These are phyloP conservation scores for Nannochloris sp. DNA, from an alignment of 139 green algal genomes.

Conservation along the genomic window DNA sequence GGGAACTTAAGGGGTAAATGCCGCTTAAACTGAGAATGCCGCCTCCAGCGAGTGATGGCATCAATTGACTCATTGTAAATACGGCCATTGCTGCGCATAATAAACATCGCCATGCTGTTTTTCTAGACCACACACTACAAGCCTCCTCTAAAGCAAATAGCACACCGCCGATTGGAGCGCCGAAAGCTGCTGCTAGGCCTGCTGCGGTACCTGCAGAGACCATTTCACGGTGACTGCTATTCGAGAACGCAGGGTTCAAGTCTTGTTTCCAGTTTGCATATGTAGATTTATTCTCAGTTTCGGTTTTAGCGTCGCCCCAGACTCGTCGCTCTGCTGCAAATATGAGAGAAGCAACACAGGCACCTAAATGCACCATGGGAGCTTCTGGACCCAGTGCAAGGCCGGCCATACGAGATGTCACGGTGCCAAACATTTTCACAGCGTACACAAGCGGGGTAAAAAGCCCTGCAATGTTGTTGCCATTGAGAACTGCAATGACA, in stretches of 20 bases:
- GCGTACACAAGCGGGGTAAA: constrained; percentile 18
- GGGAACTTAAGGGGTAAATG: constrained; percentile 42
- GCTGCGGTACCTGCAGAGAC: constrained; percentile 73
- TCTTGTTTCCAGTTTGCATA: no score
- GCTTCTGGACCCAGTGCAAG: constrained; percentile 57
- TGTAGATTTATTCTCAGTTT: constrained; percentile 23
- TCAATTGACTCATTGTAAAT: constrained; percentile 57
- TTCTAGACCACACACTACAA: constrained; percentile 58
- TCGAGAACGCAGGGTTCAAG: constrained; percentile 23
- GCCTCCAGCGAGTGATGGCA: not conserved
- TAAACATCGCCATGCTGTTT: constrained; percentile 80
- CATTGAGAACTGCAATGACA: constrained; percentile 66
- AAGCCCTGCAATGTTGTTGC: constrained; percentile 40
- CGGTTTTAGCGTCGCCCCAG: not conserved
- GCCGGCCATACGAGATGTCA: constrained; percentile 30
- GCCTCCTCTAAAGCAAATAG: constrained; percentile 90
- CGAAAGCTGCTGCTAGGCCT: constrained; percentile 77
- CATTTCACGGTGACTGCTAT: constrained; percentile 74
- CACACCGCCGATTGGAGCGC: constrained; percentile 85
- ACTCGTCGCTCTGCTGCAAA: not conserved
- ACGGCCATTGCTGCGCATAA: constrained; percentile 57
- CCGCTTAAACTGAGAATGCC: constrained; percentile 56
- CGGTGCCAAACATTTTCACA: constrained; percentile 19
- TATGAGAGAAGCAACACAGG: constrained; percentile 63
- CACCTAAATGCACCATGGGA: constrained; percentile 86